Evolutionary conservation across 2,329 filamentous ascomycete species (phyloP), one percentile per base, ranked within the genome.

Genomic region (Trichoderma aggressivum): DNA sequence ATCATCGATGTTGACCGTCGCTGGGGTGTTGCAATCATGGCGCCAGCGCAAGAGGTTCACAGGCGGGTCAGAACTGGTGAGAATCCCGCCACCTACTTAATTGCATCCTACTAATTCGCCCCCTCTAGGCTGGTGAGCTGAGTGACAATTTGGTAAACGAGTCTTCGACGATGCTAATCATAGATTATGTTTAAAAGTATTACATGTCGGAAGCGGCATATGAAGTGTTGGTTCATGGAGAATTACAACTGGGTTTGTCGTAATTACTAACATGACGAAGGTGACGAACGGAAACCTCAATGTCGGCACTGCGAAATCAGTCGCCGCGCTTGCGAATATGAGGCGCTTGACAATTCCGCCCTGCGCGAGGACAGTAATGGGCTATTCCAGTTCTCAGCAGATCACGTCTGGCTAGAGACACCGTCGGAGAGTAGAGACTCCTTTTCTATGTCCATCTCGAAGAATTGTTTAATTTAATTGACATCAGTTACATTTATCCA

Each of bases 181-280:
- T 7, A 30, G 26, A 0, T 43, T 34, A 18, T 0, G 8, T 3
- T 12, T 34, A 32, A 24, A 62, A 63, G 60, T 24, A 63, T 47
- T 28, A 63, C 60, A 32, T 63, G 60, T 32, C 36, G 60, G 36
- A 63, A 63, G 60, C 60, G 60, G 10, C 60, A 63, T 63, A 63
- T 63, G 60, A 63, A 63, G 30, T 63, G 60, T 63, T 8, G 1
- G 60, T 47, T 32, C 1, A 21, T 53, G 4, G 7, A 3, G 47
- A 21, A 24, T 8, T 39, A 18, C 6, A 8, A 63, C 14, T 28
- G 26, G 11, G 6, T 1, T 47, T 18, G 7, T 8, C 11, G 5
- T 12, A 30, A 6, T 18, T 16, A 21, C 60, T 63, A 30, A 63
- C 10, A 2, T 7, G 36, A 63, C 14, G 6, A 63, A 63, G 60